A percentile compares a stretch with the other conserved stretches of the same genome.
Evolutionary conservation across 1,139 yeast species (phyloP).

Genomic region (Petasospora rhodanensis): DNA sequence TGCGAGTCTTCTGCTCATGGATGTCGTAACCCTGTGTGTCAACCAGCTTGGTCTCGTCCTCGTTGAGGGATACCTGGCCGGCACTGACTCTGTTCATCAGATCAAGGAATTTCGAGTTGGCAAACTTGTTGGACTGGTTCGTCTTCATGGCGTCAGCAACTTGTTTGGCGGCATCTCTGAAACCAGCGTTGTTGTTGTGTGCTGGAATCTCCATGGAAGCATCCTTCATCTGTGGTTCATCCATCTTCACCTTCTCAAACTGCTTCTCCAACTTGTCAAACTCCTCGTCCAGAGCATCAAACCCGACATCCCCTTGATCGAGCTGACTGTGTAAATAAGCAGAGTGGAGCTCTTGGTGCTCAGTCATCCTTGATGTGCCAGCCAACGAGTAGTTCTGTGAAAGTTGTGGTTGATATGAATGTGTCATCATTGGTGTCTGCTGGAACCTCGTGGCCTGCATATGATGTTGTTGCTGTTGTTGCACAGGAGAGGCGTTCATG

Average conservation of each 20-base stretch:
- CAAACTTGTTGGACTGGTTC: slow-evolving; percentile 20
- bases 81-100: slow-evolving; percentile 25
- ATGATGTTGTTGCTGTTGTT: slow-evolving; percentile 6
- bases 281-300: slow-evolving; percentile 15
- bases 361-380: slow-evolving; percentile 5
- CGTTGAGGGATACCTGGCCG: slow-evolving; percentile 24
- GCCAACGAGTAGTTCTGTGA: slow-evolving; percentile 4
- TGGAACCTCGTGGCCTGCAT: slow-evolving; percentile 6
- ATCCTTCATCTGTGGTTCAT: slow-evolving; percentile 2
- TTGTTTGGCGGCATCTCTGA: slow-evolving; percentile 26
- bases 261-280: slow-evolving; percentile 13
- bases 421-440: slow-evolving; percentile 12
- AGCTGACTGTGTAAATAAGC: slow-evolving; percentile 8
- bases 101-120: slow-evolving; percentile 26
- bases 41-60: slow-evolving; percentile 25
- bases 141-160: slow-evolving; percentile 25
- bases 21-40: slow-evolving; percentile 31
- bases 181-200: slow-evolving; percentile 13
- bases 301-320: slow-evolving; percentile 5
- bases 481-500: too few species aligned
- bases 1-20: slow-evolving; percentile 13
- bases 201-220: slow-evolving; percentile 2
- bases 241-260: slow-evolving; percentile 9
- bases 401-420: not conserved
- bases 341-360: slow-evolving; percentile 10